Conservation (phyloP, 192 early-diverging fungal species). For the Rhizoclosmatium sp. region DNA sequence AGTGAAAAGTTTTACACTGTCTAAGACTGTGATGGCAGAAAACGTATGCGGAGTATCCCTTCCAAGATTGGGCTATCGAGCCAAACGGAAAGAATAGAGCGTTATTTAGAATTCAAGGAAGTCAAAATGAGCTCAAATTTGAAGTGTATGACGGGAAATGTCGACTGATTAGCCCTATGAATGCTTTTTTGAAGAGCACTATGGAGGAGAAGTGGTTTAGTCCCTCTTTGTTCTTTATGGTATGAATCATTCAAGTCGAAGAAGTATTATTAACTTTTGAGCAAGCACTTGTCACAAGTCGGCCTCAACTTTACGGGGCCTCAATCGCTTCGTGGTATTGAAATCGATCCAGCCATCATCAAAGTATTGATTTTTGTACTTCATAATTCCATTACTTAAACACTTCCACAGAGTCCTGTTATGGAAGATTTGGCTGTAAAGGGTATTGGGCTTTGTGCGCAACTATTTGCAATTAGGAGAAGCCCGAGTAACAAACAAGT, state of each 20-base stretch:
- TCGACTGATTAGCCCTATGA: constrained; percentile 43
- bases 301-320: constrained; percentile 59
- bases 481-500: constrained; percentile 46
- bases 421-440: constrained; percentile 47
- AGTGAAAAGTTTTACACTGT: not conserved
- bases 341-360: constrained; percentile 53
- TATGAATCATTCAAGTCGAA: constrained; percentile 14
- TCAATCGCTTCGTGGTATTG: constrained; percentile 47
- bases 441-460: constrained; percentile 50
- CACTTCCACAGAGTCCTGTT: constrained; percentile 46
- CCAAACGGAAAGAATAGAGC: constrained; percentile 39
- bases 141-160: constrained; percentile 54
- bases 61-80: constrained; percentile 52
- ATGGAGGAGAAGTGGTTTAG: constrained; percentile 39
- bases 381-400: not conserved
- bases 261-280: not conserved
- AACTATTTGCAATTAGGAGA: constrained; percentile 34
- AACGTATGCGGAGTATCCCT: constrained; percentile 58
- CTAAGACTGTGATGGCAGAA: constrained; percentile 38
- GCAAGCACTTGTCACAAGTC: constrained; percentile 50
- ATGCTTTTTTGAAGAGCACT: constrained; percentile 32
- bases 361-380: constrained; percentile 44
- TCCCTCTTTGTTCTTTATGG: constrained; percentile 54
- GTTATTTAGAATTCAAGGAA: constrained; percentile 47
- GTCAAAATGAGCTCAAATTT: constrained; percentile 50